These are phyloP conservation scores for Starmerella etchellsii DNA, from an alignment of 805 yeast species.

Conservation along the genomic window DNA sequence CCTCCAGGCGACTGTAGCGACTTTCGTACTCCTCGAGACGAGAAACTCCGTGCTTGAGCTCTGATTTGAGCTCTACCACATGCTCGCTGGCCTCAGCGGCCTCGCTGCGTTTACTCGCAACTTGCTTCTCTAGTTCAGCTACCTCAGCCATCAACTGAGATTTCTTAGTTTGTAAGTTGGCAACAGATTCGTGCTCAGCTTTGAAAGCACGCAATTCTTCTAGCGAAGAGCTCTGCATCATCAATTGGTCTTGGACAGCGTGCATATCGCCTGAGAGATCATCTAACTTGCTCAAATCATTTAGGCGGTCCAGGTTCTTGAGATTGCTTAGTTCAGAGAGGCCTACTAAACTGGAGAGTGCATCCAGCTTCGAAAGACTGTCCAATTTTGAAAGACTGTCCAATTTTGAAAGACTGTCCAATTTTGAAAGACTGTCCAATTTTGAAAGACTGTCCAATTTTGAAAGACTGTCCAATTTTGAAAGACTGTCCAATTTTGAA, in stretches of 20 bases:
- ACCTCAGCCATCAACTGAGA: slow-evolving; percentile 8
- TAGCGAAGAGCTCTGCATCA: slow-evolving; percentile 9
- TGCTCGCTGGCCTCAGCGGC: slow-evolving; percentile 4
- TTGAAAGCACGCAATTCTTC: slow-evolving; percentile 7
- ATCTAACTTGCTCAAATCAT: neutral
- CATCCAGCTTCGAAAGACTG: slow-evolving; percentile 3
- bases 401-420: slow-evolving; percentile 4
- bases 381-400: slow-evolving; percentile 4
- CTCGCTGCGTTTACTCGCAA: slow-evolving; percentile 5
- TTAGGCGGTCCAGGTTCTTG: slow-evolving; percentile 1
- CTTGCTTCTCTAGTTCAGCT: slow-evolving; percentile 4
- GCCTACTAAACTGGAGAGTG: neutral
- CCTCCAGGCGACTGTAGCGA: slow-evolving; percentile 16
- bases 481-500: neutral
- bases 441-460: slow-evolving; percentile 1
- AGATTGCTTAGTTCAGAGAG: slow-evolving; percentile 10
- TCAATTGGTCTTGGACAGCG: slow-evolving; percentile 18
- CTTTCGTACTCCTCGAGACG: slow-evolving; percentile 15
- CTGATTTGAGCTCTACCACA: slow-evolving; percentile 14
- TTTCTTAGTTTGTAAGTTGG: slow-evolving; percentile 1
- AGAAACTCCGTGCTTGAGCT: slow-evolving; percentile 11
- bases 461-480: neutral
- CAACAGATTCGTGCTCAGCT: neutral
- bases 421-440: slow-evolving; percentile 1
- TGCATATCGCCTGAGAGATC: slow-evolving; percentile 17